These are phyloP conservation scores for Cordyceps farinosa DNA, from an alignment of 2,329 filamentous ascomycete genomes.

Conservation along the genomic window DNA sequence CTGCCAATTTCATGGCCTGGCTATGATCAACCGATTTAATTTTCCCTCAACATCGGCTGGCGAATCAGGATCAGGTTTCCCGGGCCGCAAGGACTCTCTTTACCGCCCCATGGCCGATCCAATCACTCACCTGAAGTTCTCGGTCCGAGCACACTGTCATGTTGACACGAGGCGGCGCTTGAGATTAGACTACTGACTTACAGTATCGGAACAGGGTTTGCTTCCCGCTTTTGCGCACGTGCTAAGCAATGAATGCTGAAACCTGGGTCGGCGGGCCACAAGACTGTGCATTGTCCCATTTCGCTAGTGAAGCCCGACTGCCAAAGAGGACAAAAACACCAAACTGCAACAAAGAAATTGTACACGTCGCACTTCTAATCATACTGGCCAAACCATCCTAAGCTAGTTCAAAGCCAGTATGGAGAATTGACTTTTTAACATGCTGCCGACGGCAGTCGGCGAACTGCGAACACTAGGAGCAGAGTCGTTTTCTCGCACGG, in stretches of 20 bases:
- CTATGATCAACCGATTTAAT: not conserved
- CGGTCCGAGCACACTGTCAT: slow-evolving; percentile 3
- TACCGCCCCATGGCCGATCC: not conserved
- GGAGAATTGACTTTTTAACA: not conserved
- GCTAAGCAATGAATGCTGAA: not conserved
- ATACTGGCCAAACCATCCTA: no score
- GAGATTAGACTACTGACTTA: not conserved
- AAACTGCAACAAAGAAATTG: not conserved
- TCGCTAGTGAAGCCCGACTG: not conserved
- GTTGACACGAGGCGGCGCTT: not conserved
- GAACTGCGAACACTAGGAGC: not conserved
- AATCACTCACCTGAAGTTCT: not conserved
- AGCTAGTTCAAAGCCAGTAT: not conserved
- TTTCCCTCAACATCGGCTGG: not conserved
- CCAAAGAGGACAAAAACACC: not conserved
- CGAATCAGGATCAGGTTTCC: not conserved
- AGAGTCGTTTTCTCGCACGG: not conserved
- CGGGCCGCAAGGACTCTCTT: not conserved
- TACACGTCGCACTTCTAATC: not conserved
- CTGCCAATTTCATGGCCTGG: not conserved
- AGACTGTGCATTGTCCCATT: slow-evolving; percentile 2
- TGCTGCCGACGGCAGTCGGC: not conserved
- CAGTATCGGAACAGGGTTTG: not conserved
- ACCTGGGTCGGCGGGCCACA: not conserved
- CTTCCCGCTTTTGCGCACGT: slow-evolving; percentile 6